phyloP scores from a whole-genome alignment of 1,284 basidiomycete species.

The Microstroma glucosiphilum region DNA sequence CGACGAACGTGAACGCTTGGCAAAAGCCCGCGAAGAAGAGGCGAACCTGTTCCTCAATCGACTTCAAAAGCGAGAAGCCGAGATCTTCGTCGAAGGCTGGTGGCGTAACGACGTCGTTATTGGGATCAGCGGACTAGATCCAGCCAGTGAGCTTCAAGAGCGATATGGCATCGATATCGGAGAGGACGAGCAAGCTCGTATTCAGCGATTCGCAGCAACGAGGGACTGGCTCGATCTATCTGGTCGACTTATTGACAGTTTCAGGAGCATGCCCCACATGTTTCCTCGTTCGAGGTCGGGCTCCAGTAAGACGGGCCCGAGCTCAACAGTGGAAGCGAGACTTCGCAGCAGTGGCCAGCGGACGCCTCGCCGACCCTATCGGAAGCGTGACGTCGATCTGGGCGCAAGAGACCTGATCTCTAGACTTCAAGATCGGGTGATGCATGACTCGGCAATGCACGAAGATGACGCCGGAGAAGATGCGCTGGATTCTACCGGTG shows the following conservation, averaged over 20 bases:
- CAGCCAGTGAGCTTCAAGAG: background rate
- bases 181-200: slow-evolving; percentile 13
- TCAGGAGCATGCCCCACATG: slow-evolving; percentile 73
- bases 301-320: too few relatives aligned
- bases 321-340: too few relatives aligned
- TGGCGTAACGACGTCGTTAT: slow-evolving; percentile 39
- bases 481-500: slow-evolving; percentile 1
- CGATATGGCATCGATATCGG: background rate
- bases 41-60: slow-evolving; percentile 33
- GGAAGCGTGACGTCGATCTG: too few relatives aligned
- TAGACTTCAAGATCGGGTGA: slow-evolving; percentile 66
- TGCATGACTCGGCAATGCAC: slow-evolving; percentile 52
- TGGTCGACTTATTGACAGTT: slow-evolving; percentile 77
- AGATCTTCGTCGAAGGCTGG: slow-evolving; percentile 37
- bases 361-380: too few relatives aligned
- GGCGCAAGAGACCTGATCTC: slow-evolving; percentile 62
- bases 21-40: slow-evolving; percentile 43
- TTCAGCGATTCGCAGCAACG: slow-evolving; percentile 49
- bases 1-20: slow-evolving; percentile 20
- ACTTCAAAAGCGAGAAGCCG: slow-evolving; percentile 30
- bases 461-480: slow-evolving; percentile 51
- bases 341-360: too few relatives aligned
- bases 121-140: background rate
- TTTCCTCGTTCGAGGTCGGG: slow-evolving; percentile 56
- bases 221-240: slow-evolving; percentile 72